Base-by-base conservation (phyloP, 2,329 filamentous ascomycete species). In the Cryphonectria japonica region DNA sequence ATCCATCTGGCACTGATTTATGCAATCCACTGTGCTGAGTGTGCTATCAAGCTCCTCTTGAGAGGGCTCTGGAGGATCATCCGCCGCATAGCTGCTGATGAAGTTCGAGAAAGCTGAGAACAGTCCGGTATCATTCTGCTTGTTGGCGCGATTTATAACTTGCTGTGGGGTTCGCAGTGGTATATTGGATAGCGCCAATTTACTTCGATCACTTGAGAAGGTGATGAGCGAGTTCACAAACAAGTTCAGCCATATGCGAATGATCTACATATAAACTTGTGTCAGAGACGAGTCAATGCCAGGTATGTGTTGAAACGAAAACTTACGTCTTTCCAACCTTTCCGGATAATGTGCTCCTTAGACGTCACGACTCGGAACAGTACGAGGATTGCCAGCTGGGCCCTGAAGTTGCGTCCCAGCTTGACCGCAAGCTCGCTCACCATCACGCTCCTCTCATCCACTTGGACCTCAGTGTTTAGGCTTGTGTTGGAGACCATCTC, bases 41-140 rank as follows among this genome's bases (percentile, higher is more conserved):
- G 96, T 98, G 78, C 96, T 97, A 77, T 99, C 96, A 41, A 99
- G 86, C 79, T 99, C 96, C 79, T 98, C 95, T 74, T 98, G 94
- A 1, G 96, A 98, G 2, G 96, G 96, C 82, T 99, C 96, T 0
- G 96, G 96, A 16, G 96, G 96, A 78, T 99, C 96, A 80, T 98
- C 96, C 14, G 96, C 97, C 59, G 97, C 96, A 79, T 99, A 98
- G 80, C 95, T 98, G n/a, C 95, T 97, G 43, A 99, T 94, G 77
- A 98, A 99, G 6, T 93, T 97, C 0, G 95, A 97, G 77, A 99
- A 93, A 0, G 95, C 94, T 4, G 95, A 97, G 79, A 99, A 94
- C 66, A 99, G 88, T 7, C 96, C 94, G 2, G 91, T 90, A 39
- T 99, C 96, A 71, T 86, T 89, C 46, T 91, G 85, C 74, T 93